Base-by-base conservation (phyloP, 345 rosid genomes). In the Aegle marmelos region DNA sequence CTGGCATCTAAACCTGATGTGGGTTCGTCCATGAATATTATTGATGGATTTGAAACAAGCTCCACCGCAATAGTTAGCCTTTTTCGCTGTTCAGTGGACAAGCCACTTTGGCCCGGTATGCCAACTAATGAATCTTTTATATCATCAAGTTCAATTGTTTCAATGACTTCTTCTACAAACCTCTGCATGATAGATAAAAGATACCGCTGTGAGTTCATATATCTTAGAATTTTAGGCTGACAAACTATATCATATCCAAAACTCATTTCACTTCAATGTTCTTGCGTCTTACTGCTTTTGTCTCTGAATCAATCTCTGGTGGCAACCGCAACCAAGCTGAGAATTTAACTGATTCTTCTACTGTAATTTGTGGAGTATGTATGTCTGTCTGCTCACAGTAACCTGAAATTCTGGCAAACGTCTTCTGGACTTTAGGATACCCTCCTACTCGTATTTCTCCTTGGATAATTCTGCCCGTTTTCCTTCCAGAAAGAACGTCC, bases 401-500 rank as follows among this genome's bases (percentile, higher is more conserved):
- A 59, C 86, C 91, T 3, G 92, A 90, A 66, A 91, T 77, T 60
- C 95, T 79, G 1, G 92, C 93, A 82, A 88, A 91, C 9, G 87
- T 82, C 69, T 87, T 83, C 82, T 91, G 93, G 21, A 83, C 83
- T 77, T 91, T 90, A 11, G 82, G 86, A 74, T 81, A 86, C 73
- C 93, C 93, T 7, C 87, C 86, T 53, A 90, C 87, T 45, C 79
- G 82, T 27, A 88, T 84, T 14, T 87, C 83, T 24, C 93, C 93
- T 84, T 85, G 83, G 21, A 86, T 87, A 22, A 50, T 74, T 17
- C 95, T 90, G 0, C 85, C 75, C 0, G 88, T 88, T 79, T 91
- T 91, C 58, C 93, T 84, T 41, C 95, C 92, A 0, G 91, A 87
- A 21, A 91, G 90, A 78, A 91, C 92, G 84, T 91, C 95, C 77